phyloP scores from a whole-genome alignment of 2,329 filamentous ascomycete genomes.

The Didymella glomerata region DNA sequence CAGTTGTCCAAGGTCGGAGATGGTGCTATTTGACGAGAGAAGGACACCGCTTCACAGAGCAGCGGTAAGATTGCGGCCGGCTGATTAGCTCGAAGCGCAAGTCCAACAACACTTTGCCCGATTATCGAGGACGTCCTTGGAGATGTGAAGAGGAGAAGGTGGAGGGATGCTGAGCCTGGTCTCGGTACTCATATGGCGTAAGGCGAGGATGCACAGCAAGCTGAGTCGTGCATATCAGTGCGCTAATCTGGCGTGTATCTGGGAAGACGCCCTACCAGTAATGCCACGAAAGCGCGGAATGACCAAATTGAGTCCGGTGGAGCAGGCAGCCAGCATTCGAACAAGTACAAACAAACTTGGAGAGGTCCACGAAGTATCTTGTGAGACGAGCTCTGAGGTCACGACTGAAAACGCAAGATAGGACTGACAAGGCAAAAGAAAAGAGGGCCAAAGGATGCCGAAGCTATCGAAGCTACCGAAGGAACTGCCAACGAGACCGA shows the following conservation, averaged over 20 bases:
- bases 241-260: slow-evolving; percentile 25
- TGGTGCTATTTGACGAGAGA: slow-evolving; percentile 32
- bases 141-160: slow-evolving; percentile 27
- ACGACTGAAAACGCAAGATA: slow-evolving; percentile 25
- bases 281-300: slow-evolving; percentile 39
- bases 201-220: slow-evolving; percentile 20
- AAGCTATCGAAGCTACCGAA: slow-evolving; percentile 35
- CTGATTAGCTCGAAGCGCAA: slow-evolving; percentile 5
- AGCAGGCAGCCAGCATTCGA: slow-evolving; percentile 34
- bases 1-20: slow-evolving; percentile 30
- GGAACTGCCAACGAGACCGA: slow-evolving; percentile 17
- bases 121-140: slow-evolving; percentile 1
- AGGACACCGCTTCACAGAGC: slow-evolving; percentile 35
- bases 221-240: slow-evolving; percentile 29
- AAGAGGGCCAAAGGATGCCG: slow-evolving; percentile 29
- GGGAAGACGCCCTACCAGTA: slow-evolving; percentile 30
- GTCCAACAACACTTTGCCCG: slow-evolving; percentile 4
- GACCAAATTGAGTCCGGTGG: slow-evolving; percentile 21
- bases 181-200: slow-evolving; percentile 36
- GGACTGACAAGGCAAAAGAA: slow-evolving; percentile 23
- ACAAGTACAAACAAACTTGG: slow-evolving; percentile 46
- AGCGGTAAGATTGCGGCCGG: slow-evolving; percentile 30
- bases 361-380: slow-evolving; percentile 29
- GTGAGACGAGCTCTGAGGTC: slow-evolving; percentile 30
- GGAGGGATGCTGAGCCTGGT: slow-evolving; percentile 21